Evolutionary conservation across 441 rosid genomes (phyloP).

Genomic region (Arabidopsis lyrata): DNA sequence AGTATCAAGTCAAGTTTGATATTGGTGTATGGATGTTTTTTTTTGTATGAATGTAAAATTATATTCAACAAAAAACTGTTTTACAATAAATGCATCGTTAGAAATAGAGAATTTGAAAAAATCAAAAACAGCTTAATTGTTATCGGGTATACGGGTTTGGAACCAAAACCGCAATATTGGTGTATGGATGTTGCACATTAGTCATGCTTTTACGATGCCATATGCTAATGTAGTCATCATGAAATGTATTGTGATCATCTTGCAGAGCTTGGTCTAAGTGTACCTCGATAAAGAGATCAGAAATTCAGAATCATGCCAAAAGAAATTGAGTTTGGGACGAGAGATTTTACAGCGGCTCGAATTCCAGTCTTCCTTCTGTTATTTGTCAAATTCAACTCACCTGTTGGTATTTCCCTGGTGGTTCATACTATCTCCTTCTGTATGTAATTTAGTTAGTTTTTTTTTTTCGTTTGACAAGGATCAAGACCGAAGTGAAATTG

Average conservation of each 20-base stretch:
- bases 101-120: too few species aligned
- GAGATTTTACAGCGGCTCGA: not conserved
- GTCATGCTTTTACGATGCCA: too few species aligned
- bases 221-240: conserved; percentile 14
- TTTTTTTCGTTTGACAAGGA: not conserved
- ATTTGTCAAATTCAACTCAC: not conserved
- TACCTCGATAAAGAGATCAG: conserved; percentile 20
- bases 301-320: too few species aligned
- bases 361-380: not conserved
- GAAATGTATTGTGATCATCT: not conserved
- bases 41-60: too few species aligned
- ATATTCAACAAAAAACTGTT: too few species aligned
- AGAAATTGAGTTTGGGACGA: too few species aligned
- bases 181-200: not conserved
- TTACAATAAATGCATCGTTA: too few species aligned
- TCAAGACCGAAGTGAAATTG: conserved; percentile 1
- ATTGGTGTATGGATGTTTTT: not conserved
- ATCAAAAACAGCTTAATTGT: too few species aligned
- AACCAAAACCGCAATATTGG: too few species aligned
- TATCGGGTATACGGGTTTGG: too few species aligned
- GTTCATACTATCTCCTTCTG: not conserved
- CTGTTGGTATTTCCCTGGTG: not conserved
- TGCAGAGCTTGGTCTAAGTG: conserved; percentile 37
- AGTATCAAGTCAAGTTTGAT: conserved; percentile 11
- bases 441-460: not conserved